A percentile compares a stretch with the other conserved stretches of the same genome.
phyloP scores from a whole-genome alignment of 1,284 basidiomycete species.

The Tranzscheliella williamsii region DNA sequence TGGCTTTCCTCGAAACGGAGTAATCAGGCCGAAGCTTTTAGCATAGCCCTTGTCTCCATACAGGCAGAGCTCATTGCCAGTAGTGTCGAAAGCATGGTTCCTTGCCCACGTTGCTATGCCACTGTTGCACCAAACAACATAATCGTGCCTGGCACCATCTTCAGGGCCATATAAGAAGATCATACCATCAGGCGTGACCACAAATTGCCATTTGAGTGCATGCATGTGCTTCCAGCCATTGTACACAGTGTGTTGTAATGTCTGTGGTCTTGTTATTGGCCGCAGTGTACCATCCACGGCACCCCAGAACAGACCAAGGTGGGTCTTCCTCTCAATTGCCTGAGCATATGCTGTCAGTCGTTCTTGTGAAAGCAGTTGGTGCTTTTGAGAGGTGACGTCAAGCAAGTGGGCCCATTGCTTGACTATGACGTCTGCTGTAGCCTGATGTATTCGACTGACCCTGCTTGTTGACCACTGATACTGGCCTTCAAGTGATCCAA shows the following conservation, averaged over 20 bases:
- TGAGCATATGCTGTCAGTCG: neutral
- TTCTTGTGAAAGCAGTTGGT: neutral
- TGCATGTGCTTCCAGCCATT: constrained; percentile 2
- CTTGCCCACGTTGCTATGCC: neutral
- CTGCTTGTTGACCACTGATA: neutral
- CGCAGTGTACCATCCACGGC: constrained; percentile 1
- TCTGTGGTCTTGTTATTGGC: constrained; percentile 1
- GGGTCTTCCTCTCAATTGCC: constrained; percentile 1
- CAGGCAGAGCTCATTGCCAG: neutral
- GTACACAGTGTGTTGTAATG: constrained; percentile 1
- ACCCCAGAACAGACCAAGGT: constrained; percentile 1
- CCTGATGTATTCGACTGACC: neutral
- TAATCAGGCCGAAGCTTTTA: neutral
- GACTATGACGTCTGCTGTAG: neutral
- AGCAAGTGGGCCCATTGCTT: neutral
- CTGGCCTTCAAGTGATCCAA: neutral
- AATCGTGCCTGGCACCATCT: neutral
- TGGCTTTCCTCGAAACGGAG: neutral
- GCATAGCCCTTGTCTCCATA: neutral
- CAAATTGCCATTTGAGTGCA: constrained; percentile 5
- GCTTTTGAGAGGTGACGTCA: neutral
- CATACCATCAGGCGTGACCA: constrained; percentile 1
- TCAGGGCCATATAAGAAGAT: neutral
- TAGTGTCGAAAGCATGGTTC: neutral
- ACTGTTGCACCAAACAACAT: neutral